A percentile compares a stretch with the other conserved stretches of the same genome.
phyloP scores from a whole-genome alignment of 331 rosid genomes.

The Pyrus hybrid region DNA sequence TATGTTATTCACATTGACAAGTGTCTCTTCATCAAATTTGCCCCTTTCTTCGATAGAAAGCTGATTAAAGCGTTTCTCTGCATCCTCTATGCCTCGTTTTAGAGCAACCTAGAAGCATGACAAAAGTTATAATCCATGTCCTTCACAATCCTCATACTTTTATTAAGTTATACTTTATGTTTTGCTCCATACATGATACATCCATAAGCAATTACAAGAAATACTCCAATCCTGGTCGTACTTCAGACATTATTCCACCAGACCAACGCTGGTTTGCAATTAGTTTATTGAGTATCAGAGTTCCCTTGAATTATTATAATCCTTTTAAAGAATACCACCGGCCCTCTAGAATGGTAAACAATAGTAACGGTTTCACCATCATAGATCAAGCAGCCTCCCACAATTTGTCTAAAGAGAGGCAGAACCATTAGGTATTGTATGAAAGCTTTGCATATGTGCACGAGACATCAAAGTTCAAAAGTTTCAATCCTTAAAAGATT shows the following conservation, averaged over 20 bases:
- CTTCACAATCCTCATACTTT: neutral
- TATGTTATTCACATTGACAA: conserved; percentile 81
- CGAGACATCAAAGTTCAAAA: neutral
- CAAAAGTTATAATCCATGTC: conserved; percentile 9
- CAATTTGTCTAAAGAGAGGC: no score
- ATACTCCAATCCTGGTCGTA: neutral
- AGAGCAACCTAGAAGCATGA: conserved; percentile 56
- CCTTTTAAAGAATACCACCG: neutral
- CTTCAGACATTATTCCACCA: neutral
- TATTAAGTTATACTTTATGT: neutral
- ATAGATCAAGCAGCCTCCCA: neutral
- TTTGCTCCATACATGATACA: neutral
- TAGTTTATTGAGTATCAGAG: neutral
- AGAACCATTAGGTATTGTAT: neutral
- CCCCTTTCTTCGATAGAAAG: conserved; percentile 97
- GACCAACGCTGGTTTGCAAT: neutral
- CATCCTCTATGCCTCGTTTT: conserved; percentile 76
- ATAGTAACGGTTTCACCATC: neutral
- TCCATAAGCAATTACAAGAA: neutral
- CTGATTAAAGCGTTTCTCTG: conserved; percentile 89
- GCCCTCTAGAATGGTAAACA: neutral
- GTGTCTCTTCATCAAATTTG: conserved; percentile 93
- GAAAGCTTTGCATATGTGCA: neutral
- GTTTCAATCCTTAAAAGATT: neutral
- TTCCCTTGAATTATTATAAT: neutral